Evolutionary conservation across 2,329 filamentous ascomycete genomes (phyloP), one percentile per base, ranked within the genome.

Genomic region (Penicillium verrucosum): DNA sequence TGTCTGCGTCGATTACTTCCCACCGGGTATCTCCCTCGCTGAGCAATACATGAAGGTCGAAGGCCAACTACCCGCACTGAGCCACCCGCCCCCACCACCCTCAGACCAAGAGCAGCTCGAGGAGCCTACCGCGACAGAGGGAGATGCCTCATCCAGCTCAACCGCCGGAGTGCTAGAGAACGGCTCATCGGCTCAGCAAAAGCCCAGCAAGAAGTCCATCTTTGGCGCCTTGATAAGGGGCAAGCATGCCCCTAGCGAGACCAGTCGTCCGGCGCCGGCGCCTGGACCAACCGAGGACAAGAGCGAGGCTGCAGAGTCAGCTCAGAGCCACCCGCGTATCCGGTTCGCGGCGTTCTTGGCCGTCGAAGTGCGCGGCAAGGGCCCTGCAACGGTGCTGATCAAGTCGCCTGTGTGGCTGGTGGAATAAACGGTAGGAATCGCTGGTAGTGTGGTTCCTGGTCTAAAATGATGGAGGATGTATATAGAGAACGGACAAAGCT

Each of bases 1-100:
- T 68, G 90, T 99, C 16, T 86, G 86, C 42, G 88, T 99, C 59
- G 85, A 88, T 60, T 97, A 96, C 70, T 92, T 92, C 51, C 77
- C 88, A 56, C 93, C 94, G 0, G 89, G 90, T 42, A 84, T 89
- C 43, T 73, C 81, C 41, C 80, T 97, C 56, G 81, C 87, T 59
- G 78, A 85, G 2, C 83, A 87, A 5, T 81, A 89, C 60, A 97
- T 97, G 92, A 95, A 96, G 68, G 77, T 91, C 4, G 94, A 97
- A 71, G 77, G 78, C 6, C 81, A 81, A 0, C 77, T 92, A 36
- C 88, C 89, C 1, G 75, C 85, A 0, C 74, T 92, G 38, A 60
- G 21, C 51, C 71, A 57, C 12, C 62, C 43, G 54, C 65, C 53
- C 10, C 68, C 29, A 29, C 53, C 52, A 7, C 61, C 58, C 12